Conservation (phyloP, 2,329 filamentous ascomycete genomes). For the Dactylellina leptospora region DNA sequence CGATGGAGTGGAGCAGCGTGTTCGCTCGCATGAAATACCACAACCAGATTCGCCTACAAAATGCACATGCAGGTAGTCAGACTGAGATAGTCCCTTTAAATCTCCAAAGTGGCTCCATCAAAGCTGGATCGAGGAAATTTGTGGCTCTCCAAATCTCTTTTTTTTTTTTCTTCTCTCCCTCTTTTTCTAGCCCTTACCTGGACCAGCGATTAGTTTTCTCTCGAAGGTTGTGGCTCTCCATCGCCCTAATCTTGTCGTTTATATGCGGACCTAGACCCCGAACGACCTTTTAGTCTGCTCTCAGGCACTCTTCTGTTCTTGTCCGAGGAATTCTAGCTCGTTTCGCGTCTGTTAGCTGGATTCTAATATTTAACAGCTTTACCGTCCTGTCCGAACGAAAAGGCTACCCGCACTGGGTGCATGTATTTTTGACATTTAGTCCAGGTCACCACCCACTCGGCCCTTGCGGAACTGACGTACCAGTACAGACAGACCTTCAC, state of each 20-base stretch:
- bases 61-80: conserved; percentile 51
- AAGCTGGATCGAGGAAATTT: conserved; percentile 28
- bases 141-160: conserved; percentile 34
- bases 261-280: conserved; percentile 39
- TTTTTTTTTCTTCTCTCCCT: conserved; percentile 28
- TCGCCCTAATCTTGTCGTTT: conserved; percentile 33
- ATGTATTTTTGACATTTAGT: conserved; percentile 37
- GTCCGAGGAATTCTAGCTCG: conserved; percentile 16
- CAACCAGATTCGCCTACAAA: conserved; percentile 43
- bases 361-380: conserved; percentile 31
- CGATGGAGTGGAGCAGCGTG: conserved; percentile 25
- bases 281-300: not conserved
- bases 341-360: conserved; percentile 37
- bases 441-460: conserved; percentile 8
- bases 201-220: conserved; percentile 4
- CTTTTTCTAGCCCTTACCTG: conserved; percentile 30
- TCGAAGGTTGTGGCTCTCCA: not conserved
- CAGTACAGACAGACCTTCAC: conserved; percentile 17
- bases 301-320: not conserved
- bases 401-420: too few species aligned
- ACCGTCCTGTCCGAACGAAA: too few species aligned
- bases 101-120: conserved; percentile 38
- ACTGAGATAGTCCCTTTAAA: conserved; percentile 50
- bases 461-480: conserved; percentile 8
- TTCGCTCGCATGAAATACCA: conserved; percentile 43